These are phyloP conservation scores for Colletotrichum sp. DNA, from an alignment of 2,329 filamentous ascomycete genomes.

Conservation along the genomic window DNA sequence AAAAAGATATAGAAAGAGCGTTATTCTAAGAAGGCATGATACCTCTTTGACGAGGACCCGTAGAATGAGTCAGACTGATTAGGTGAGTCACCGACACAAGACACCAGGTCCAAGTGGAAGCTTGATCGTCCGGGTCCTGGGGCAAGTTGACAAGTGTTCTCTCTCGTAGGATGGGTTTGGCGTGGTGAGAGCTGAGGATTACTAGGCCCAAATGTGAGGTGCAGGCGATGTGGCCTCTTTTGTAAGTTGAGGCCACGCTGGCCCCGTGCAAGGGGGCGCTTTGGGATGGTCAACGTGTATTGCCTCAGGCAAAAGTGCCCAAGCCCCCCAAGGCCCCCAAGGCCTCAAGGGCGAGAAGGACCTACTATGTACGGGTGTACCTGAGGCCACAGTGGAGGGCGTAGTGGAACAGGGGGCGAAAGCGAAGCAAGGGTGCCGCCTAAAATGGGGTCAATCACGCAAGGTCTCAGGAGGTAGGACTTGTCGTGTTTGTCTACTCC, in stretches of 20 bases:
- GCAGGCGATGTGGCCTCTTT: slow-evolving; percentile 24
- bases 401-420: neutral
- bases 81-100: slow-evolving; percentile 13
- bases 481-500: neutral
- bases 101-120: neutral
- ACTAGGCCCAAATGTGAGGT: fast-evolving
- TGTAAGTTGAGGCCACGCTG: slow-evolving; percentile 23
- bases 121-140: neutral
- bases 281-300: neutral
- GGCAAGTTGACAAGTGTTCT: slow-evolving; percentile 20
- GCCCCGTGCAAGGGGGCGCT: slow-evolving; percentile 1
- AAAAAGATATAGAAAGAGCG: slow-evolving; percentile 25
- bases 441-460: slow-evolving; percentile 2
- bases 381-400: neutral
- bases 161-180: neutral
- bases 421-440: neutral
- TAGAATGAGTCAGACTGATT: slow-evolving; percentile 25
- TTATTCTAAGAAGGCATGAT: slow-evolving; percentile 25
- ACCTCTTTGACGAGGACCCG: slow-evolving; percentile 24
- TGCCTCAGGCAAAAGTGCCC: slow-evolving; percentile 8
- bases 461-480: neutral
- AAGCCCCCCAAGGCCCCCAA: neutral
- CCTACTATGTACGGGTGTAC: neutral
- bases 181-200: neutral
- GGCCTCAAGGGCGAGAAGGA: neutral